Evolutionary conservation across 2,329 filamentous ascomycete genomes (phyloP).

Genomic region (Alternaria viburni): DNA sequence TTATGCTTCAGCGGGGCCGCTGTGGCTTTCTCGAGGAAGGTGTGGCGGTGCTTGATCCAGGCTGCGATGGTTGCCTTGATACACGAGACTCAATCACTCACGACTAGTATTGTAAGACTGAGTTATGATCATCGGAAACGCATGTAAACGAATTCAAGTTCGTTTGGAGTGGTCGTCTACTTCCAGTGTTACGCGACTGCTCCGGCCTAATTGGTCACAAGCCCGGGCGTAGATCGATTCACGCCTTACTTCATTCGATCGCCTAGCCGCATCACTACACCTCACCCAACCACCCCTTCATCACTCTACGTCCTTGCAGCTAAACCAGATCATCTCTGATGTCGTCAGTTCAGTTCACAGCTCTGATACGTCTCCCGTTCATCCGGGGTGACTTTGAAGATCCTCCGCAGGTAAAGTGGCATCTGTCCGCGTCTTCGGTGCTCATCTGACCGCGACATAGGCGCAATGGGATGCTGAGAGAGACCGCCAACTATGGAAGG

Average conservation of each 20-base stretch:
- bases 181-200: neutral
- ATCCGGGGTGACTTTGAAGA: constrained; percentile 86
- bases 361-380: constrained; percentile 90
- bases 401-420: constrained; percentile 73
- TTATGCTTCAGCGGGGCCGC: constrained; percentile 22
- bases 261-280: constrained; percentile 14
- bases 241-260: constrained; percentile 18
- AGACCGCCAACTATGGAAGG: constrained; percentile 87
- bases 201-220: neutral
- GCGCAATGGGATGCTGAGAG: constrained; percentile 88
- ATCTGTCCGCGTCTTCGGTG: neutral
- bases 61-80: neutral
- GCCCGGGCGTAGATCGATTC: constrained; percentile 12
- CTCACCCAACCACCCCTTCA: constrained; percentile 5
- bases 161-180: neutral
- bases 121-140: neutral
- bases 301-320: neutral
- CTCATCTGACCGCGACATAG: constrained; percentile 54
- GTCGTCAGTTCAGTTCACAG: constrained; percentile 61
- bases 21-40: constrained; percentile 5
- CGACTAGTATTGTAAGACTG: neutral
- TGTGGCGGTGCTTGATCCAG: neutral
- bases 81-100: neutral
- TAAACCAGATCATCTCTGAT: constrained; percentile 20
- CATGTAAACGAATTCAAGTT: neutral